Conservation (phyloP, 2,329 filamentous ascomycete species). For the Leptographium radiaticola region DNA sequence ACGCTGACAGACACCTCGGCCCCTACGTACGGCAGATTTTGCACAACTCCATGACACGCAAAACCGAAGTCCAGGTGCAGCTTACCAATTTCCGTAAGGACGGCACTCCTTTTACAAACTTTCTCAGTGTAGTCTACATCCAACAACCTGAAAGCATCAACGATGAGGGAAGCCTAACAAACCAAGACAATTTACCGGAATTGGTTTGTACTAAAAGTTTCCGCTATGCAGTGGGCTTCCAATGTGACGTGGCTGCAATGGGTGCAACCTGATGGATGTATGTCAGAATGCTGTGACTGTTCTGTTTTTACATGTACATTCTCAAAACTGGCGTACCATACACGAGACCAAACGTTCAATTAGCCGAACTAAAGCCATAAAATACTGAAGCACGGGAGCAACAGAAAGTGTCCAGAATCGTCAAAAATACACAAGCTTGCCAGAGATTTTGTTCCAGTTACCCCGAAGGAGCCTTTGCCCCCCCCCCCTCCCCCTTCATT, state of each 20-base stretch:
- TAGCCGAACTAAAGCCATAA: too few species aligned
- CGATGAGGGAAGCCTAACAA: not conserved
- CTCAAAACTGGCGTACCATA: not conserved
- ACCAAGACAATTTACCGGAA: not conserved
- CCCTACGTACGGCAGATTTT: slow-evolving; percentile 47
- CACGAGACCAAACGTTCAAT: not conserved
- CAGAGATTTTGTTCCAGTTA: too few species aligned
- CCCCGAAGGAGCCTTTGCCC: too few species aligned
- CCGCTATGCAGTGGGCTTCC: not conserved
- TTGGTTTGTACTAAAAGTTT: not conserved
- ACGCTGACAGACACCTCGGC: slow-evolving; percentile 46
- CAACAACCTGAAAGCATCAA: slow-evolving; percentile 45
- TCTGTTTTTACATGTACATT: not conserved
- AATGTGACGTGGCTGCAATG: not conserved
- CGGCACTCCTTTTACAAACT: slow-evolving; percentile 66
- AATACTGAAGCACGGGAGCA: too few species aligned
- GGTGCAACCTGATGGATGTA: not conserved
- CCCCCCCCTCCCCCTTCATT: not conserved
- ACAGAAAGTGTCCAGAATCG: too few species aligned
- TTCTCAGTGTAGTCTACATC: slow-evolving; percentile 77
- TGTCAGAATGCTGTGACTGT: not conserved
- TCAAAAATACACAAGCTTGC: too few species aligned
- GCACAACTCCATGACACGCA: slow-evolving; percentile 29
- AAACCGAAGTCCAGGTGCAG: slow-evolving; percentile 32
- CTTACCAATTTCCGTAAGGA: slow-evolving; percentile 74